A percentile compares a stretch with the other conserved stretches of the same genome.
Evolutionary conservation across 768 basidiomycete genomes (phyloP).

Genomic region (Pholiota molesta): DNA sequence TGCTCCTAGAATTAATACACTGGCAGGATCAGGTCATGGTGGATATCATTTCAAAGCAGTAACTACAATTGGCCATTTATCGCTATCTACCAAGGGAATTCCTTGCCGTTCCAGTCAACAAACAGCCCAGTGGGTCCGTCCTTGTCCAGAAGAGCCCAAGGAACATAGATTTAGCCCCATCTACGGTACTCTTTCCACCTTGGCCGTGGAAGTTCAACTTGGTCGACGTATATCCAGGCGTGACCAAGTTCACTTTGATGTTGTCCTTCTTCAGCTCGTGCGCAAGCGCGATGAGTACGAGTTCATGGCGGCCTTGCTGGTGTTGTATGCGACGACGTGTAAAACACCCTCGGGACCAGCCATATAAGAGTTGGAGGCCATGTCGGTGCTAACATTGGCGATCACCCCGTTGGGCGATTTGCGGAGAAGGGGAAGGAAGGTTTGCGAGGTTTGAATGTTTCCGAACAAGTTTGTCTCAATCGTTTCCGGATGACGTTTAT

Average conservation of each 20-base stretch:
- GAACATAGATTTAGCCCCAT: constrained; percentile 39
- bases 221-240: constrained; percentile 59
- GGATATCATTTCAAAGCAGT: not conserved
- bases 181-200: constrained; percentile 39
- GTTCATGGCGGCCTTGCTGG: constrained; percentile 71
- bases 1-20: too few species aligned
- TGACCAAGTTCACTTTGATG: constrained; percentile 65
- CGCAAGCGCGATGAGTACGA: constrained; percentile 65
- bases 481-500: constrained; percentile 35
- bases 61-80: too few species aligned
- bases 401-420: constrained; percentile 37
- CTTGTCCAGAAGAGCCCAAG: constrained; percentile 43
- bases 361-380: constrained; percentile 45
- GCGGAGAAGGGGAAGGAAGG: constrained; percentile 45
- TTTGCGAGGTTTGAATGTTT: constrained; percentile 43
- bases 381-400: constrained; percentile 44
- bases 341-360: constrained; percentile 31
- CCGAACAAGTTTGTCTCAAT: constrained; percentile 49
- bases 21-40: too few species aligned
- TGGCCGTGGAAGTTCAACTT: constrained; percentile 41
- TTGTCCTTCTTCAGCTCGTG: constrained; percentile 55
- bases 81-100: constrained; percentile 33
- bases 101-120: constrained; percentile 37
- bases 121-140: constrained; percentile 42
- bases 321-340: constrained; percentile 58